Conservation (phyloP, 345 rosid species). For the Arabis hirsuta region DNA sequence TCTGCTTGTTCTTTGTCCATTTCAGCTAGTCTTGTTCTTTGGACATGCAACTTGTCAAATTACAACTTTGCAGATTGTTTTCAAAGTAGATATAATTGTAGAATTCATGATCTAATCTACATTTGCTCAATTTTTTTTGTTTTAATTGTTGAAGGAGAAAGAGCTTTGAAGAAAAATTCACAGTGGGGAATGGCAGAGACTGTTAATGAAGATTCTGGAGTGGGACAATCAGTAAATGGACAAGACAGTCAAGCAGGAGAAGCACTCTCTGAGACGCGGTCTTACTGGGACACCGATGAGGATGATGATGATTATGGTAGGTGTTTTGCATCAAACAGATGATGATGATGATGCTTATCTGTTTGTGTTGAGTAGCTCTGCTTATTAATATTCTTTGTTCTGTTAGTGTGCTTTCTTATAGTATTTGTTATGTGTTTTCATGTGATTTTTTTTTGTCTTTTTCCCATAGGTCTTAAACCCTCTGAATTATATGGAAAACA, state of each 20-base stretch:
- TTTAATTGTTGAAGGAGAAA: conserved; percentile 23
- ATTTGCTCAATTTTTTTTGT: background rate
- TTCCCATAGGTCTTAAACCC: conserved; percentile 73
- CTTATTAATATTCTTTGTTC: background rate
- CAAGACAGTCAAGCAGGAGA: conserved; percentile 74
- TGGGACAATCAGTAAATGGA: conserved; percentile 67
- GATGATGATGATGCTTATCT: too few relatives aligned
- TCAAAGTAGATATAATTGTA: background rate
- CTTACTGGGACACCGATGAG: conserved; percentile 85
- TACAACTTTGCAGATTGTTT: background rate
- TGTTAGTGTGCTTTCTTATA: background rate
- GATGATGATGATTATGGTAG: conserved; percentile 77
- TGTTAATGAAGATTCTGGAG: conserved; percentile 71
- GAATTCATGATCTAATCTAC: background rate
- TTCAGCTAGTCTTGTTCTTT: conserved; percentile 5
- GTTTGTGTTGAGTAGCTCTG: too few relatives aligned
- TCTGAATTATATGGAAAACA: conserved; percentile 76
- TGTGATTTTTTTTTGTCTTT: background rate
- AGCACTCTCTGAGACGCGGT: conserved; percentile 86
- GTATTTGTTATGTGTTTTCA: background rate
- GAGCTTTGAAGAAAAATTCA: conserved; percentile 5
- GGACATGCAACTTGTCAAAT: background rate
- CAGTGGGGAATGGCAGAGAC: conserved; percentile 67
- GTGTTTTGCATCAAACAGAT: conserved; percentile 8
- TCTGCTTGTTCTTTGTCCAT: conserved; percentile 19